Conservation (phyloP, 2,329 filamentous ascomycete genomes). For the Pseudogymnoascus sp. region DNA sequence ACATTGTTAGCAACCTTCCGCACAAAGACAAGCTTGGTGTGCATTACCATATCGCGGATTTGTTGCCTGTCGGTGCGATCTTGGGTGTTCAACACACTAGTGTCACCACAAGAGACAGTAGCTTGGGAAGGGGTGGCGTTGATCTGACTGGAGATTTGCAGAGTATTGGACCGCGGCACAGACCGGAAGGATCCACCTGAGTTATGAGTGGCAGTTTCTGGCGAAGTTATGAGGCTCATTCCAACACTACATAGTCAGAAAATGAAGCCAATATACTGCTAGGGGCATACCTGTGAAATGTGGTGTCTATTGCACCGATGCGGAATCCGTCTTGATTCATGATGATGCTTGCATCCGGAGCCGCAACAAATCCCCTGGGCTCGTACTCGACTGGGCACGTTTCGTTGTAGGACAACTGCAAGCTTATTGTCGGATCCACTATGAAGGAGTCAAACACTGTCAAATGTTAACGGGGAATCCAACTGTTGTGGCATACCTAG, state of each 20-base stretch:
- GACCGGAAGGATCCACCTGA: not conserved
- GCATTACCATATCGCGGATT: not conserved
- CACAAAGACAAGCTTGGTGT: not conserved
- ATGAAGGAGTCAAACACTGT: not conserved
- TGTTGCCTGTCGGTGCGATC: not conserved
- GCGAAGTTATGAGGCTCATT: not conserved
- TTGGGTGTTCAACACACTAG: not conserved
- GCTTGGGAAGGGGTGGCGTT: not conserved
- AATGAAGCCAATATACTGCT: not conserved
- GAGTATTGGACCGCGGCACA: not conserved
- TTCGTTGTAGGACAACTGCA: conserved; percentile 1
- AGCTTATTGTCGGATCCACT: not conserved
- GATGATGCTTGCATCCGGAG: not conserved
- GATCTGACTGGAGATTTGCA: not conserved
- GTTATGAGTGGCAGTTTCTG: not conserved
- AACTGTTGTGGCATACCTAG: not conserved
- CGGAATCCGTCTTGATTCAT: not conserved
- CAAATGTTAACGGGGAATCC: not conserved
- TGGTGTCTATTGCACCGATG: not conserved
- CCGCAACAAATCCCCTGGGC: not conserved
- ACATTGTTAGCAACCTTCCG: not conserved
- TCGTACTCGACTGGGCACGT: not conserved
- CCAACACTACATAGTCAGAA: not conserved
- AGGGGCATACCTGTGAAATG: not conserved
- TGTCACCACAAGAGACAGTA: not conserved